Percentiles rank a stretch among this genome's conserved stretches.
Evolutionary conservation across 345 rosid species (phyloP).

Genomic region (Populus tremula): DNA sequence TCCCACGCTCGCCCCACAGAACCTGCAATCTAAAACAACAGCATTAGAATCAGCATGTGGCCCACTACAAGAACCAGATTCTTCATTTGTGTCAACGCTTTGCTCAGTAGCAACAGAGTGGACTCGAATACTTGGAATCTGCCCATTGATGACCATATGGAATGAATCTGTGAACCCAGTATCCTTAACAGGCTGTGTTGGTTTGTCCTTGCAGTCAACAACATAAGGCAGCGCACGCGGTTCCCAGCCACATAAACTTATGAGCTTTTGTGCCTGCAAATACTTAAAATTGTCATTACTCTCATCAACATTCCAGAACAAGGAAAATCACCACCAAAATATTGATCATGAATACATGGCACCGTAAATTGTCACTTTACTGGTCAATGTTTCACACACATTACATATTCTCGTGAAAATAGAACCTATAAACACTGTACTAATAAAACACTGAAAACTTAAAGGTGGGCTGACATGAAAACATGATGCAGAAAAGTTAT

Average conservation of each 20-base stretch:
- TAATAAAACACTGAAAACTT: not conserved
- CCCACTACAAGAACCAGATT: slow-evolving; percentile 26
- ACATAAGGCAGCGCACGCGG: slow-evolving; percentile 71
- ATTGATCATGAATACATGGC: not conserved
- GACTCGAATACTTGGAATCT: slow-evolving; percentile 33
- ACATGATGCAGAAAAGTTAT: not conserved
- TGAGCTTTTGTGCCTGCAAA: slow-evolving; percentile 72
- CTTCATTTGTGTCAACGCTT: slow-evolving; percentile 32
- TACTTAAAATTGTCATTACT: slow-evolving; percentile 13
- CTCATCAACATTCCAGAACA: slow-evolving; percentile 13
- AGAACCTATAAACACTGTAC: not conserved
- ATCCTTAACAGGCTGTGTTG: slow-evolving; percentile 34
- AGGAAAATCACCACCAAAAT: slow-evolving; percentile 6
- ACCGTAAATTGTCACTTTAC: not conserved
- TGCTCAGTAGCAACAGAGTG: slow-evolving; percentile 26
- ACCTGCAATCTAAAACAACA: slow-evolving; percentile 81
- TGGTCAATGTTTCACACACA: not conserved
- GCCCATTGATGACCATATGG: slow-evolving; percentile 31
- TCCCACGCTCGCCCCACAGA: slow-evolving; percentile 95
- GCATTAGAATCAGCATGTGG: slow-evolving; percentile 62
- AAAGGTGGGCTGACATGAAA: not conserved
- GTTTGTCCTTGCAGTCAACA: slow-evolving; percentile 57
- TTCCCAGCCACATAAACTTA: slow-evolving; percentile 95
- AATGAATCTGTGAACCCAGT: slow-evolving; percentile 34
- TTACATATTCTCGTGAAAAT: not conserved